Percentiles rank a stretch among this genome's conserved stretches.
Evolutionary conservation across 192 early-diverging fungal genomes (phyloP).

Genomic region (Gamsiella multidivaricata): DNA sequence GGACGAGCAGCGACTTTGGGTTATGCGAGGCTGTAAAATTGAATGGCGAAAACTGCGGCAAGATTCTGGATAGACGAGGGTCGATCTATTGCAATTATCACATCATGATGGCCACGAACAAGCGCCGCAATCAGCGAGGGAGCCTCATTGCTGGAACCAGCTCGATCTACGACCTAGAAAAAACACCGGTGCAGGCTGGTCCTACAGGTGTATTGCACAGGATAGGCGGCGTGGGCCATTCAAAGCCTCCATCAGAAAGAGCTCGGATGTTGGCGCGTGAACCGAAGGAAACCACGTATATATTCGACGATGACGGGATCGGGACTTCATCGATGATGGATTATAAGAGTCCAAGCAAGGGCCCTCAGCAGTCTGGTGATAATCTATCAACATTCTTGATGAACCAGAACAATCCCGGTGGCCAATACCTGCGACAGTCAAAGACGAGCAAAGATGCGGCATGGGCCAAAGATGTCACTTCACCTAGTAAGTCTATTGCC

Average conservation of each 20-base stretch:
- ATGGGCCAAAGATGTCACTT: slow-evolving; percentile 46
- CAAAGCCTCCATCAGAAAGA: not conserved
- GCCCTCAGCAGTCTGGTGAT: not conserved
- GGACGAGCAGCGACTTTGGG: slow-evolving; percentile 31
- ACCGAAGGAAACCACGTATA: slow-evolving; percentile 37
- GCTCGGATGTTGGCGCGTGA: slow-evolving; percentile 1
- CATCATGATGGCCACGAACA: slow-evolving; percentile 48
- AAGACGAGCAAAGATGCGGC: slow-evolving; percentile 39
- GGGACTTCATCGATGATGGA: slow-evolving; percentile 28
- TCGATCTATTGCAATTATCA: slow-evolving; percentile 40
- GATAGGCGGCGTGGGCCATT: not conserved
- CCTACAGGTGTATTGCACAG: not conserved
- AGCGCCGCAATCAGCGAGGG: slow-evolving; percentile 39
- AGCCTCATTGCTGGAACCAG: slow-evolving; percentile 45
- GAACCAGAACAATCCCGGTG: slow-evolving; percentile 51
- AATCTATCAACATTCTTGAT: slow-evolving; percentile 36
- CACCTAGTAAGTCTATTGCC: slow-evolving; percentile 30
- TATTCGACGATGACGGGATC: slow-evolving; percentile 38
- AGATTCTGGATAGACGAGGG: slow-evolving; percentile 21
- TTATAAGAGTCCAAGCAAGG: slow-evolving; percentile 16
- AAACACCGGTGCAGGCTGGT: not conserved
- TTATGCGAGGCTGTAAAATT: slow-evolving; percentile 38
- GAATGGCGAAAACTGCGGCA: slow-evolving; percentile 34
- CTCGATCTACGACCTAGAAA: slow-evolving; percentile 46
- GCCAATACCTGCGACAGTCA: slow-evolving; percentile 39